phyloP scores from a whole-genome alignment of 352 stramenopile genomes.

The Phytophthora europaea region DNA sequence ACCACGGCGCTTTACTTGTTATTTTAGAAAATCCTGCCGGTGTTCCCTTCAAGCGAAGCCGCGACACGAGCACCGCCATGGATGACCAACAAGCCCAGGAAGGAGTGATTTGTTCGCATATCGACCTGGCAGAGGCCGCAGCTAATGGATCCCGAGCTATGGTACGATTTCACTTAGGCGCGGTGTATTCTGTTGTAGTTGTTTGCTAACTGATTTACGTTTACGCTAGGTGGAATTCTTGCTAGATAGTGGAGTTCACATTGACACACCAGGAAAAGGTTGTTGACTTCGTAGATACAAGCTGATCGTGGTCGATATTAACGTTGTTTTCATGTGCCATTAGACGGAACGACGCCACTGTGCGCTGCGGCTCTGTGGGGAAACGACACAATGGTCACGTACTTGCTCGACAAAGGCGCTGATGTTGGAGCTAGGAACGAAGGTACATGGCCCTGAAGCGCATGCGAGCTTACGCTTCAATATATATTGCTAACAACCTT shows the following conservation, averaged over 20 bases:
- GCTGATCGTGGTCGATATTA: neutral
- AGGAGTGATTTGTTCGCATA: slow-evolving; percentile 67
- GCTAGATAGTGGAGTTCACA: slow-evolving; percentile 59
- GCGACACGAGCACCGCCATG: slow-evolving; percentile 17
- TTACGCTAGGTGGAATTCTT: slow-evolving; percentile 65
- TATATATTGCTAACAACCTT: slow-evolving; percentile 2
- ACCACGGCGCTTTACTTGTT: neutral
- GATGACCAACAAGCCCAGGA: slow-evolving; percentile 52
- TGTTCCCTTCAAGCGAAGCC: neutral
- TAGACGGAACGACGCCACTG: slow-evolving; percentile 73
- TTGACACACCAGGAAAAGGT: slow-evolving; percentile 66
- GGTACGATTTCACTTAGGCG: slow-evolving; percentile 29
- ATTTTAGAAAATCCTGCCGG: slow-evolving; percentile 3
- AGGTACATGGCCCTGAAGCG: slow-evolving; percentile 34
- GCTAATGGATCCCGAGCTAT: slow-evolving; percentile 71
- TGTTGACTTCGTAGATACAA: neutral
- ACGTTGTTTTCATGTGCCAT: neutral
- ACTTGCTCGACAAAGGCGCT: slow-evolving; percentile 64
- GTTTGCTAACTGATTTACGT: neutral
- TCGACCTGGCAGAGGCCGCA: slow-evolving; percentile 70
- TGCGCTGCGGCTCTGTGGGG: slow-evolving; percentile 72
- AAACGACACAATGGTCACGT: slow-evolving; percentile 73
- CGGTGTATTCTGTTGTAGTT: neutral
- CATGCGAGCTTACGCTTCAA: neutral
- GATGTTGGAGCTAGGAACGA: slow-evolving; percentile 65